These are phyloP conservation scores for Lachnellula suecica DNA, from an alignment of 2,329 filamentous ascomycete species.

Conservation along the genomic window DNA sequence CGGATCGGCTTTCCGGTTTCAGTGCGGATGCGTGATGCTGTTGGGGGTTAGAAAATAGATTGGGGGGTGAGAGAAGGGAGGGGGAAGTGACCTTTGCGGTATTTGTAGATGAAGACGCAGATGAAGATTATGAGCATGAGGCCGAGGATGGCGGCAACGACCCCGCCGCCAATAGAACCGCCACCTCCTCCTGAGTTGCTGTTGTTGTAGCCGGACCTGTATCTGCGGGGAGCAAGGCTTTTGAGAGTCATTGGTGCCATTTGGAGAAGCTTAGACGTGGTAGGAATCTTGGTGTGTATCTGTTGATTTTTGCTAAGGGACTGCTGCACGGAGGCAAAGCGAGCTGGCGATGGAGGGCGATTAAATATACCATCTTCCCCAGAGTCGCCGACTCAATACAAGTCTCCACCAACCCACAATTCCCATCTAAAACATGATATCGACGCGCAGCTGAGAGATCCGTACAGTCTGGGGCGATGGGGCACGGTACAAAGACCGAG, in stretches of 20 bases:
- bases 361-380: no score
- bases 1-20: background rate
- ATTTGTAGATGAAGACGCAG: background rate
- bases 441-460: no score
- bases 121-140: slow-evolving; percentile 1
- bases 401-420: no score
- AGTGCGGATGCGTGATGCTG: background rate
- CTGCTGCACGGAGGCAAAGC: background rate
- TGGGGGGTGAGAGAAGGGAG: background rate
- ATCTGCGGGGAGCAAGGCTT: background rate
- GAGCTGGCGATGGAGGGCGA: no score
- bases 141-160: slow-evolving; percentile 1
- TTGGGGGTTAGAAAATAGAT: background rate
- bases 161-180: background rate
- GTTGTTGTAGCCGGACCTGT: background rate
- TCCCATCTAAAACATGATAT: no score
- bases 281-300: background rate
- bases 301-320: background rate
- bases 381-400: no score
- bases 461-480: background rate
- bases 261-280: background rate
- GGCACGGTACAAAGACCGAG: background rate
- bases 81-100: background rate
- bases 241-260: background rate
- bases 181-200: background rate